A percentile compares a stretch with the other conserved stretches of the same genome.
These are phyloP conservation scores for Komagataella mondaviorum DNA, from an alignment of 805 yeast genomes.

Conservation along the genomic window DNA sequence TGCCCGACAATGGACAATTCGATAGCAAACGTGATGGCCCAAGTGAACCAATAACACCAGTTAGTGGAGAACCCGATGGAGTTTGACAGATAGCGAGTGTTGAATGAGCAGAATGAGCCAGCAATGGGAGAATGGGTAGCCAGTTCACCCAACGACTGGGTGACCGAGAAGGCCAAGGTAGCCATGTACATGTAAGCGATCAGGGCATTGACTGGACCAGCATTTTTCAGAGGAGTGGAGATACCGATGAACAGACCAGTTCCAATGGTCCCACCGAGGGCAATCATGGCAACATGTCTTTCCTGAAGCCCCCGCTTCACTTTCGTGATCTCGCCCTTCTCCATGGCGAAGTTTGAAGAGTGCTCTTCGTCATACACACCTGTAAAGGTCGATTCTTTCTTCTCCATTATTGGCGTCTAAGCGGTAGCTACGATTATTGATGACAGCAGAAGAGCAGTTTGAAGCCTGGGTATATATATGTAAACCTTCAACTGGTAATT, in stretches of 20 bases:
- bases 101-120: constrained; percentile 55
- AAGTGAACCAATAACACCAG: constrained; percentile 64
- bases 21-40: constrained; percentile 66
- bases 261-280: constrained; percentile 71
- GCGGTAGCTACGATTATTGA: not conserved
- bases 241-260: constrained; percentile 65
- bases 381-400: not conserved
- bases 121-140: constrained; percentile 63
- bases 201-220: constrained; percentile 60
- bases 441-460: not conserved
- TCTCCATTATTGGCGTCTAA: not conserved
- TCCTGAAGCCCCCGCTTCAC: constrained; percentile 44
- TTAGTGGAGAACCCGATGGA: constrained; percentile 63
- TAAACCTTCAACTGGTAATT: not conserved
- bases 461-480: not conserved
- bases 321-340: constrained; percentile 12
- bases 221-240: constrained; percentile 32
- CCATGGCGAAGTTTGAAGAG: not conserved
- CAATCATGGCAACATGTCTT: constrained; percentile 62
- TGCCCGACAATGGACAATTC: constrained; percentile 64
- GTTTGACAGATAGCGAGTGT: constrained; percentile 53
- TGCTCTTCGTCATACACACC: not conserved
- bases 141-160: constrained; percentile 70
- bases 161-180: constrained; percentile 46
- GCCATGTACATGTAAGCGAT: constrained; percentile 60